Evolutionary conservation across 768 basidiomycete species (phyloP), one percentile per base, ranked within the genome.

Genomic region (Dioszegia aurantiaca): DNA sequence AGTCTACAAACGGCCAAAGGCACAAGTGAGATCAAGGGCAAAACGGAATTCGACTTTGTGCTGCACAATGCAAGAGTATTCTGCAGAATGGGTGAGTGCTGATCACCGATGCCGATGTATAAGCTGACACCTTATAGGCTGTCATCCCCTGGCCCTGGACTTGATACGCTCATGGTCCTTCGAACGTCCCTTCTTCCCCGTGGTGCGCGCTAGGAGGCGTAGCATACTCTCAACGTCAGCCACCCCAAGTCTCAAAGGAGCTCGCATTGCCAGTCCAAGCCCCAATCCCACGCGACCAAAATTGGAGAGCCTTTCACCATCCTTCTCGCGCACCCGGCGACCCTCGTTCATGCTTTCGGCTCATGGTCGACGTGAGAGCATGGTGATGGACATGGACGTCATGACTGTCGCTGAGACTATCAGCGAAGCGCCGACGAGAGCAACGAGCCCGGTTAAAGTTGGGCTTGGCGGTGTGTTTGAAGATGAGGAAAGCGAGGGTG

Each of bases 1-100:
- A 92, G 92, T 0, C 78, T 98, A 26, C 94, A 98, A 79, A 86
- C 94, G 3, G 88, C 88, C 1, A 87, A 92, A 73, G 94, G 94
- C 14, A 90, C 89, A 0, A 90, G 86, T 66, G 89, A 93, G 68
- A 66, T 97, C 27, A 86, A 89, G 0, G 88, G 87, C 17, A 82
- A 83, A 43, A 84, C 86, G 12, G 94, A 99, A 72, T 97, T 93
- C 78, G 92, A 89, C 72, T 98, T 98, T 74, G 90, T 99, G 10
- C 80, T 93, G 27, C 93, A 98, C 78, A 90, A 91, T 66, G 89
- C 92, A 0, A 84, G 90, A 27, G 88, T 94, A 8, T 92, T 97
- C 66, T 90, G 88, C 68, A 81, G 90, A 59, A 94, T 97, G 91
- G 95, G 94, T 90, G 64, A 39, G 86, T 63, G 19, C 11, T 40